Evolutionary conservation across 2,329 filamentous ascomycete genomes (phyloP).

Genomic region (Neonectria sp.): DNA sequence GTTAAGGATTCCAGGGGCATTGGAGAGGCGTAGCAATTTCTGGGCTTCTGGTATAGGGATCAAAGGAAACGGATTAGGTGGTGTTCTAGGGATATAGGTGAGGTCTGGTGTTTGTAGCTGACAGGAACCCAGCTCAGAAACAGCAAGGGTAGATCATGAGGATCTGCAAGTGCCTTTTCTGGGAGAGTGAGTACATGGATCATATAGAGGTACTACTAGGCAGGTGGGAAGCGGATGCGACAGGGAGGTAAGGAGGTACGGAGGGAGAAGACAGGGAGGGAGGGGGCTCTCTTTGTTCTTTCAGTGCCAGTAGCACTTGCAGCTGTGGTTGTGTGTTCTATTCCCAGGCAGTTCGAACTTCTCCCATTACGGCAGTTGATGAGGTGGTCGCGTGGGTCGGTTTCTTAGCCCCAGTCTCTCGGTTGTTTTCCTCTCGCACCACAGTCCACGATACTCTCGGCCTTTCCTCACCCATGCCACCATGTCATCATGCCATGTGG

Average conservation of each 20-base stretch:
- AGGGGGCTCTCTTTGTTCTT: neutral
- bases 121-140: neutral
- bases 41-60: neutral
- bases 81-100: constrained; percentile 1
- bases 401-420: constrained; percentile 1
- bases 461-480: neutral
- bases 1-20: constrained; percentile 2
- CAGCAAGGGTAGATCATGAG: neutral
- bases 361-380: neutral
- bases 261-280: neutral
- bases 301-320: neutral
- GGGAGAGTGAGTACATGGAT: neutral
- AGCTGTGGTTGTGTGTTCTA: neutral
- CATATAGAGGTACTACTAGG: neutral
- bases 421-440: neutral
- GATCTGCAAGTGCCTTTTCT: neutral
- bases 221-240: neutral
- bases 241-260: neutral
- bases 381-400: neutral
- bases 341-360: neutral
- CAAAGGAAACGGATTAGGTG: constrained; percentile 4
- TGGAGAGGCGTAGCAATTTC: neutral
- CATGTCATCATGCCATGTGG: neutral
- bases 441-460: constrained; percentile 2
- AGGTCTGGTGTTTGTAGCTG: neutral